These are phyloP conservation scores for Globisporangium lucens DNA, from an alignment of 352 stramenopile species.

Conservation along the genomic window DNA sequence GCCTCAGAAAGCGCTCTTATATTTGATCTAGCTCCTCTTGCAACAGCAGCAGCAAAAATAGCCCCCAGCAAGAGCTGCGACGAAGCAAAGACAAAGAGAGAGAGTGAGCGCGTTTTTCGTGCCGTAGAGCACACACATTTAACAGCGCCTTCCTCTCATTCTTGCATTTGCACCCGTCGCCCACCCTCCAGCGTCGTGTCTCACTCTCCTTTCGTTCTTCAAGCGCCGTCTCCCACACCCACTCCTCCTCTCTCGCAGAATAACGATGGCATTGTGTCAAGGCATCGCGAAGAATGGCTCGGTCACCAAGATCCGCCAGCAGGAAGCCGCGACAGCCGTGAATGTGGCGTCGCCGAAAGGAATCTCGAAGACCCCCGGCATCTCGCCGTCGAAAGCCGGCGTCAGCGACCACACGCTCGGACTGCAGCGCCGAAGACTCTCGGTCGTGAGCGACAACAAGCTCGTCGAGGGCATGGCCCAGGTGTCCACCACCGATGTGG, in stretches of 20 bases:
- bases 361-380: slow-evolving; percentile 62
- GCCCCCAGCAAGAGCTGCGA: not conserved
- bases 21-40: not conserved
- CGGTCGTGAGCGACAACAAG: slow-evolving; percentile 80
- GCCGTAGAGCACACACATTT: not conserved
- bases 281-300: slow-evolving; percentile 43
- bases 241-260: not conserved
- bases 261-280: slow-evolving; percentile 41
- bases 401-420: slow-evolving; percentile 53
- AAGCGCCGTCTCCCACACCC: not conserved
- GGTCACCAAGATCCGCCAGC: slow-evolving; percentile 51
- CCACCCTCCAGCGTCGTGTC: slow-evolving; percentile 4
- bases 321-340: slow-evolving; percentile 44
- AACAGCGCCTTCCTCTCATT: slow-evolving; percentile 7
- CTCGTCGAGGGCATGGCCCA: slow-evolving; percentile 75
- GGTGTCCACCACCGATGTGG: slow-evolving; percentile 54
- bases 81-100: not conserved
- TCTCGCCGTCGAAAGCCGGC: slow-evolving; percentile 33
- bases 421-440: slow-evolving; percentile 62
- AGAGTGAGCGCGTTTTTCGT: not conserved
- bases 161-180: slow-evolving; percentile 9
- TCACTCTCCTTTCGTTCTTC: slow-evolving; percentile 8
- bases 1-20: not conserved
- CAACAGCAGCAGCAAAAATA: not conserved
- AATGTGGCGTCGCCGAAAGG: slow-evolving; percentile 82